Conservation (phyloP, 2,329 filamentous ascomycete species). For the Colletotrichum sp. region DNA sequence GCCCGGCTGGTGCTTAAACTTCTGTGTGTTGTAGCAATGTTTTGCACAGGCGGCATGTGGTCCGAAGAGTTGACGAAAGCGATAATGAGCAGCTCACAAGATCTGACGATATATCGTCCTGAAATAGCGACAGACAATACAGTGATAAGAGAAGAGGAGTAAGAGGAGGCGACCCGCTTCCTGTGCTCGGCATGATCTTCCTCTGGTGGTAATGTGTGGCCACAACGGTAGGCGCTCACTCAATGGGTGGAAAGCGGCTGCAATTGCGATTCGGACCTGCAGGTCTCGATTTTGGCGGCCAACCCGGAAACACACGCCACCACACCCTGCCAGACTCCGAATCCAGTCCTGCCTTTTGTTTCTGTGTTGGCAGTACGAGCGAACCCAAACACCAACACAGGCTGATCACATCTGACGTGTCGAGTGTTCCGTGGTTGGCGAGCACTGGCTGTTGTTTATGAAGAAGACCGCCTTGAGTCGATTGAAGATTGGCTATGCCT, state of each 20-base stretch:
- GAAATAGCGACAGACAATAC: background rate
- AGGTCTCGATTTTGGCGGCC: conserved; percentile 21
- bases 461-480: background rate
- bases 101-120: background rate
- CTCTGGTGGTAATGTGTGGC: background rate
- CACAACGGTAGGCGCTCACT: background rate
- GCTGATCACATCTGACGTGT: conserved; percentile 20
- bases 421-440: background rate
- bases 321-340: background rate
- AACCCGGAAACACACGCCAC: conserved; percentile 9
- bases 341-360: background rate
- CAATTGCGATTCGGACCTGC: conserved; percentile 21
- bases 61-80: background rate
- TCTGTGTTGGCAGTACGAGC: conserved; percentile 11
- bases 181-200: background rate
- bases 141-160: background rate
- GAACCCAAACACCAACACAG: background rate
- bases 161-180: background rate
- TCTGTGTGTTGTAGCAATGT: background rate
- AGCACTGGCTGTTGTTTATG: background rate
- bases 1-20: background rate
- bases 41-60: background rate
- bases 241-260: conserved; percentile 15
- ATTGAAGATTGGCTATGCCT: background rate
- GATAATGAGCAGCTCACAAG: background rate